phyloP scores from a whole-genome alignment of 2,329 filamentous ascomycete genomes.

The Cordyceps farinosa region DNA sequence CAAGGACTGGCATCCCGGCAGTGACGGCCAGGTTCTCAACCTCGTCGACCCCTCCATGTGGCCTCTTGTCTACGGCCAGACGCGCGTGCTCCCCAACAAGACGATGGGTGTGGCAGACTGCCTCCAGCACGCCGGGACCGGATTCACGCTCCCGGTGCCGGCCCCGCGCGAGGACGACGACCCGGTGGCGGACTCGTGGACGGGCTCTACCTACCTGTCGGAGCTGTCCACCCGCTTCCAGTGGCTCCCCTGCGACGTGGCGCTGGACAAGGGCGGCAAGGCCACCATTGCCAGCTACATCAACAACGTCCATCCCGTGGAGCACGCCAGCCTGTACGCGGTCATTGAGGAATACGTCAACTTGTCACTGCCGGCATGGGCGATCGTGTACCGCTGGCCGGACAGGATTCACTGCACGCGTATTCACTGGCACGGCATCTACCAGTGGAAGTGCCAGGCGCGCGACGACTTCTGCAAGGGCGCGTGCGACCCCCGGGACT shows the following conservation, averaged over 20 bases:
- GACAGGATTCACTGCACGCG: constrained; percentile 27
- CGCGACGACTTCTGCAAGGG: constrained; percentile 2
- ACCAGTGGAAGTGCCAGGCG: constrained; percentile 23
- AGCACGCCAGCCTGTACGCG: constrained; percentile 37
- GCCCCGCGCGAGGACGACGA: not conserved
- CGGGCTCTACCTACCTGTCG: no score
- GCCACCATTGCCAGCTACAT: constrained; percentile 48
- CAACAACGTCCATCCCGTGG: constrained; percentile 49
- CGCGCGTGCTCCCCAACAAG: constrained; percentile 30
- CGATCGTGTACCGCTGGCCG: constrained; percentile 35
- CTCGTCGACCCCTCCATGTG: constrained; percentile 63
- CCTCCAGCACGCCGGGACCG: constrained; percentile 33
- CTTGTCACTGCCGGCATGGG: constrained; percentile 43
- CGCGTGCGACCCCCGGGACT: constrained; percentile 21
- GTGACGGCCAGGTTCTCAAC: constrained; percentile 54
- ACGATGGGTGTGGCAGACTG: constrained; percentile 36
- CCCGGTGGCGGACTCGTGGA: no score
- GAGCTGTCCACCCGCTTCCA: constrained; percentile 30
- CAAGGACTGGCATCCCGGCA: constrained; percentile 61
- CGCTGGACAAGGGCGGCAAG: constrained; percentile 32
- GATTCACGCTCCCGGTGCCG: constrained; percentile 27
- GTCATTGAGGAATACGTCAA: constrained; percentile 39
- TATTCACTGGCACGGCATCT: constrained; percentile 20
- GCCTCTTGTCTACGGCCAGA: constrained; percentile 53
- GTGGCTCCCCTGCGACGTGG: constrained; percentile 50